Conservation (phyloP, 768 basidiomycete species). For the Hysterangium stoloniferum region DNA sequence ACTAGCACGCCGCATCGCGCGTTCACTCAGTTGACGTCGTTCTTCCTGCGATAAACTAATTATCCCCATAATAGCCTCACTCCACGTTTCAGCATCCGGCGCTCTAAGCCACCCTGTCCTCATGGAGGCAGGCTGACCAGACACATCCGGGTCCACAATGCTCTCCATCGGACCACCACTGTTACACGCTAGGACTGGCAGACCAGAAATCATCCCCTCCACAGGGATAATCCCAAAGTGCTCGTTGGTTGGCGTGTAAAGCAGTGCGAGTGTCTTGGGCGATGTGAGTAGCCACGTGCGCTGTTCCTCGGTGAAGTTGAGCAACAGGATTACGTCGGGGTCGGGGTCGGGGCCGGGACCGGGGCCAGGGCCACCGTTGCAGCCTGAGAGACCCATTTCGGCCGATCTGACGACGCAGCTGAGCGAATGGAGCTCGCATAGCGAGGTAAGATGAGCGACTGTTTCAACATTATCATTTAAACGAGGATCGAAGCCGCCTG, state of each 20-base stretch:
- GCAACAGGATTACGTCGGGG: conserved; percentile 76
- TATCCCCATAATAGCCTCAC: conserved; percentile 56
- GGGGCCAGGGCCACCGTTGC: conserved; percentile 29
- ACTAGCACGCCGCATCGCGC: conserved; percentile 55
- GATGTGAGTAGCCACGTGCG: conserved; percentile 72
- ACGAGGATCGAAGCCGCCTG: conserved; percentile 88
- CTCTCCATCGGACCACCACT: conserved; percentile 91
- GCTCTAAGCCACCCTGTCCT: conserved; percentile 74
- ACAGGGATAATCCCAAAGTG: conserved; percentile 97
- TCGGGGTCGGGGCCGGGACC: conserved; percentile 30
- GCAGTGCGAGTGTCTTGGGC: conserved; percentile 57
- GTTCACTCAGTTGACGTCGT: conserved; percentile 39
- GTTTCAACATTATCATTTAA: conserved; percentile 71
- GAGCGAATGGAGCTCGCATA: conserved; percentile 46
- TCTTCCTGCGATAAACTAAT: conserved; percentile 35
- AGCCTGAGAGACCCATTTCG: conserved; percentile 26
- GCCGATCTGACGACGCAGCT: conserved; percentile 52
- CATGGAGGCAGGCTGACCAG: conserved; percentile 24
- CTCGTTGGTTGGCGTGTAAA: conserved; percentile 93
- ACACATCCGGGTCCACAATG: conserved; percentile 38
- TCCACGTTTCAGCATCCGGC: conserved; percentile 63
- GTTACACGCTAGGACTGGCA: conserved; percentile 84
- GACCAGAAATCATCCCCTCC: conserved; percentile 87
- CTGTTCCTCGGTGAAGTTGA: conserved; percentile 83
- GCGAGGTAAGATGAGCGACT: conserved; percentile 52